Conservation (phyloP, 345 rosid genomes). For the Iberis pinnata region DNA sequence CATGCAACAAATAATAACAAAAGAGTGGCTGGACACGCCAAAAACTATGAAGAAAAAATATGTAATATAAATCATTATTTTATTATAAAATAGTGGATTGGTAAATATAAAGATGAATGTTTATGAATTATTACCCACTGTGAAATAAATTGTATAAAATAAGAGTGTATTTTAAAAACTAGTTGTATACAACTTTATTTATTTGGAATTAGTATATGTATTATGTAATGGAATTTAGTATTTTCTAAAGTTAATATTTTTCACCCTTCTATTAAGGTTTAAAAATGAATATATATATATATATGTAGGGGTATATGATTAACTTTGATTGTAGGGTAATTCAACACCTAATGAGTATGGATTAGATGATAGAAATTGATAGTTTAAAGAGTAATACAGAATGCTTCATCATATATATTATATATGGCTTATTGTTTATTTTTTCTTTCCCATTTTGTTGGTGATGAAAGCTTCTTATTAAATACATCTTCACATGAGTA, state of each 20-base stretch:
- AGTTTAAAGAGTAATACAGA: slow-evolving; percentile 28
- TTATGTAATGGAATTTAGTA: not conserved
- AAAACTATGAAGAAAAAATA: no score
- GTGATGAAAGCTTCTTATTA: slow-evolving; percentile 25
- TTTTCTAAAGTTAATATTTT: not conserved
- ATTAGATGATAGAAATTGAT: slow-evolving; percentile 26
- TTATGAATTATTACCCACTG: no score
- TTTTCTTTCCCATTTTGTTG: slow-evolving; percentile 12
- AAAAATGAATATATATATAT: no score
- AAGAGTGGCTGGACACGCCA: no score
- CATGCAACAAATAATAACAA: slow-evolving; percentile 3
- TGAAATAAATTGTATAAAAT: no score
- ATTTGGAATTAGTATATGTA: not conserved
- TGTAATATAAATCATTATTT: no score
- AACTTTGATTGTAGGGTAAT: slow-evolving; percentile 36
- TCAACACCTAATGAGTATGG: slow-evolving; percentile 32
- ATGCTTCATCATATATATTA: slow-evolving; percentile 24
- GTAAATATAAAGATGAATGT: no score
- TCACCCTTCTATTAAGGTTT: no score
- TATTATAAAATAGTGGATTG: no score
- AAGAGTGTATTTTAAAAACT: not conserved
- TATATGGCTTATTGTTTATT: not conserved
- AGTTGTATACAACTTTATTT: not conserved
- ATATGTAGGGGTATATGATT: slow-evolving; percentile 16
- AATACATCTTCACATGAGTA: slow-evolving; percentile 16